Conservation (phyloP, 2,329 filamentous ascomycete species). For the Pleoardoris graminearum region DNA sequence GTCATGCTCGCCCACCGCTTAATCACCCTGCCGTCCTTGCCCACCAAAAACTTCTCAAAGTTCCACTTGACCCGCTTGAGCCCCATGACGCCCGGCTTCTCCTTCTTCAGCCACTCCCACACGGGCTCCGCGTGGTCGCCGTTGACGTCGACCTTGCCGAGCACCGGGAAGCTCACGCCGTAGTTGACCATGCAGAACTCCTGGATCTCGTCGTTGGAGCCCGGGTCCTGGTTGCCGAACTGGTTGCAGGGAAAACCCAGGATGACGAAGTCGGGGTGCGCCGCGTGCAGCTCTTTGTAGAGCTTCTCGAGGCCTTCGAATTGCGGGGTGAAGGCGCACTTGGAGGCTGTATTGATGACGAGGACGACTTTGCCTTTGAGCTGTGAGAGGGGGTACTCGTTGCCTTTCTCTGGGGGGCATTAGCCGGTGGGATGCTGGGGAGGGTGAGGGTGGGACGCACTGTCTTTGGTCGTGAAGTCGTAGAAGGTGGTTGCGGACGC, state of each 20-base stretch:
- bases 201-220: constrained; percentile 65
- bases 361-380: constrained; percentile 93
- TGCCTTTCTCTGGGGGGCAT: constrained; percentile 72
- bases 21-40: constrained; percentile 82
- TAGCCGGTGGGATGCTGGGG: not conserved
- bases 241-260: constrained; percentile 99
- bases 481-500: constrained; percentile 73
- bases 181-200: constrained; percentile 89
- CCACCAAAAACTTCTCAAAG: constrained; percentile 97
- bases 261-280: constrained; percentile 77
- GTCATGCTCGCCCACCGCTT: constrained; percentile 84
- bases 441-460: constrained; percentile 55
- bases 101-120: constrained; percentile 72
- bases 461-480: constrained; percentile 83
- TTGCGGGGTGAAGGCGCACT: constrained; percentile 98
- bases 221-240: constrained; percentile 89
- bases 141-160: constrained; percentile 90
- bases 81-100: constrained; percentile 81
- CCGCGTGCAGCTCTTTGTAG: constrained; percentile 73
- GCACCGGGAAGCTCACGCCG: constrained; percentile 86
- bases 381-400: constrained; percentile 68
- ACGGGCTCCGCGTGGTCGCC: constrained; percentile 78
- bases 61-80: constrained; percentile 98
- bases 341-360: constrained; percentile 95
- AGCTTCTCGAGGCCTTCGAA: constrained; percentile 88